Conservation (phyloP, 2,329 filamentous ascomycete species). For the Clonostachys rosea region DNA sequence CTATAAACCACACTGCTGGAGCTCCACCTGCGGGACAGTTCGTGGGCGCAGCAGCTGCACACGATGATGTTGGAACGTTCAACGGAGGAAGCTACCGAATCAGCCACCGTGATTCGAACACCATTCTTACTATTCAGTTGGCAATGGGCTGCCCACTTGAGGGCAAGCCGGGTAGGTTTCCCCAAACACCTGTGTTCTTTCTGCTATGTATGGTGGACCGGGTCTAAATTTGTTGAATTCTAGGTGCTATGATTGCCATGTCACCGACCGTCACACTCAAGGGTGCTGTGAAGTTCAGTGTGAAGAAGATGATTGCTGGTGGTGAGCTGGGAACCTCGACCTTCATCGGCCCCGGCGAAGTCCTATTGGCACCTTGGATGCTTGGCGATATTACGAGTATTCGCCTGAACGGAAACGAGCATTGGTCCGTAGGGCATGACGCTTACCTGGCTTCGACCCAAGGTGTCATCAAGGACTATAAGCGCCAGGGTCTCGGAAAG, state of each 20-base stretch:
- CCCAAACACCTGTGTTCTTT: not conserved
- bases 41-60: slow-evolving; percentile 50
- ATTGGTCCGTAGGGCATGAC: slow-evolving; percentile 84
- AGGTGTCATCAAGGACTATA: slow-evolving; percentile 83
- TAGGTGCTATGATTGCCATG: slow-evolving; percentile 87
- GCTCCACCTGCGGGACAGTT: slow-evolving; percentile 52
- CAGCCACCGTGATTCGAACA: slow-evolving; percentile 87
- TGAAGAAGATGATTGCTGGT: slow-evolving; percentile 87
- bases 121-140: slow-evolving; percentile 81
- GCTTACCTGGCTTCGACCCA: slow-evolving; percentile 82
- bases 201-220: not conserved
- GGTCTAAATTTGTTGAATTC: slow-evolving; percentile 25
- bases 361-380: slow-evolving; percentile 74
- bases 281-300: slow-evolving; percentile 76
- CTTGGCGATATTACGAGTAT: slow-evolving; percentile 85
- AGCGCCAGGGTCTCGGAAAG: slow-evolving; percentile 81
- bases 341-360: slow-evolving; percentile 85
- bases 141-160: slow-evolving; percentile 82
- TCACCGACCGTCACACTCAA: slow-evolving; percentile 80
- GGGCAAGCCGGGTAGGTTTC: slow-evolving; percentile 64
- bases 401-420: slow-evolving; percentile 64
- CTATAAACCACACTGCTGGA: slow-evolving; percentile 25
- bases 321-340: slow-evolving; percentile 75
- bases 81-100: slow-evolving; percentile 94
- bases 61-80: slow-evolving; percentile 90